A percentile compares a stretch with the other conserved stretches of the same genome.
These are phyloP conservation scores for Diddensiella transvaalensis DNA, from an alignment of 805 yeast genomes.

Conservation along the genomic window DNA sequence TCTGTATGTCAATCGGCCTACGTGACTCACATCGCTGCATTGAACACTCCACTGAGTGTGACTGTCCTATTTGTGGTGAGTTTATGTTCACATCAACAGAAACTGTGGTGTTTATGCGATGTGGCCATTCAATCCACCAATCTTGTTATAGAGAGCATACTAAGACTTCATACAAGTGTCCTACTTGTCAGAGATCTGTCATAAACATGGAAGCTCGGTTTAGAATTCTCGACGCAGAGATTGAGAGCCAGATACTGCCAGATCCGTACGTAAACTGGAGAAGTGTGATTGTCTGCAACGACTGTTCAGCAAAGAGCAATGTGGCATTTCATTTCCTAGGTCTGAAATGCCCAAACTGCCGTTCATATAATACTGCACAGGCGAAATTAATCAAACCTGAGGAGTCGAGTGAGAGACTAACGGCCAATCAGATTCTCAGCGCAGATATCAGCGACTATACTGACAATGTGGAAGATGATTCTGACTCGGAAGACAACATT, in stretches of 20 bases:
- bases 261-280: conserved; percentile 74
- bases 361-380: conserved; percentile 82
- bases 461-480: conserved; percentile 9
- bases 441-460: conserved; percentile 3
- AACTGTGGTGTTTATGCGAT: conserved; percentile 85
- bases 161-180: conserved; percentile 85
- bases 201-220: conserved; percentile 87
- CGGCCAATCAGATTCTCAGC: not conserved
- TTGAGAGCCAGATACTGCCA: conserved; percentile 71
- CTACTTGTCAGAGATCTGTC: conserved; percentile 80
- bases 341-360: conserved; percentile 79
- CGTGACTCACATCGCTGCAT: conserved; percentile 78
- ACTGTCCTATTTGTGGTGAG: conserved; percentile 92
- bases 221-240: conserved; percentile 80
- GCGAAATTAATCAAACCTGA: conserved; percentile 65
- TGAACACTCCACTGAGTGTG: conserved; percentile 81
- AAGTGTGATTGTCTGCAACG: conserved; percentile 67
- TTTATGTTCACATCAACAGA: conserved; percentile 78
- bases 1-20: conserved; percentile 78
- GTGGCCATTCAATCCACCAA: conserved; percentile 94
- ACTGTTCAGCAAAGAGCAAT: conserved; percentile 78
- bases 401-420: conserved; percentile 37
- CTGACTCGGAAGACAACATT: conserved; percentile 6
- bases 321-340: conserved; percentile 82
- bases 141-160: conserved; percentile 75